Evolutionary conservation across 768 basidiomycete species (phyloP), one percentile per base, ranked within the genome.

Genomic region (Pleurotus ostreatus): DNA sequence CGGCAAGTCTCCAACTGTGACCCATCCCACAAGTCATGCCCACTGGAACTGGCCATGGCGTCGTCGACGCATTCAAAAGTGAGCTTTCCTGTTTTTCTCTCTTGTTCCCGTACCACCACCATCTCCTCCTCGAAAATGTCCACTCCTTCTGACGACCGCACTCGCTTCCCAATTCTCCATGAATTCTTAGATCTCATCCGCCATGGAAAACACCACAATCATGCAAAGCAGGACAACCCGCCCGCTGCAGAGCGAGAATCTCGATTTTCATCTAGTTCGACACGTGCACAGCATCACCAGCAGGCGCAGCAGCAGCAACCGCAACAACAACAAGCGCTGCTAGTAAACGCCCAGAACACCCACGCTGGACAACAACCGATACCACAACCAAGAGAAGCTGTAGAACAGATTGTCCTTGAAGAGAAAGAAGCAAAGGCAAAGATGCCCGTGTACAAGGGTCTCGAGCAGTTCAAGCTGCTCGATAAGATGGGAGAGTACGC

Each of bases 401-500:
- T 85, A 16, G 84, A 91, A 65, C 73, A 80, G 57, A 85, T 92
- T 59, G 84, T 90, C 38, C 76, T 86, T 59, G 87, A 94, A 65
- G 90, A 91, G 65, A 80, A 85, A 37, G 80, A 86, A 63, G 77
- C 82, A 43, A 87, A 84, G 70, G 74, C 77, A 40, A 89, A 83
- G 71, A 84, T 96, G 88, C 94, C 94, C n/a, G 65, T 69, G 1
- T 90, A 95, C 74, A 84, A 83, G 64, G 95, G 92, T 13, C 82
- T 94, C 23, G 92, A 94, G 68, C 80, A 82, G 61, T 94, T 82
- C 68, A 80, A 78, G 59, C 78, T 94, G 15, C 48, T 89, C 5
- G 84, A 88, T 53, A 93, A 92, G 79, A 94, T 94, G 92, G 93
- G 92, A 77, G 92, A 94, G 92, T 94, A 60, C 70, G 92, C 87